Evolutionary conservation across 495 filamentous ascomycete genomes (phyloP).

Genomic region (Penicillium bovifimosum): DNA sequence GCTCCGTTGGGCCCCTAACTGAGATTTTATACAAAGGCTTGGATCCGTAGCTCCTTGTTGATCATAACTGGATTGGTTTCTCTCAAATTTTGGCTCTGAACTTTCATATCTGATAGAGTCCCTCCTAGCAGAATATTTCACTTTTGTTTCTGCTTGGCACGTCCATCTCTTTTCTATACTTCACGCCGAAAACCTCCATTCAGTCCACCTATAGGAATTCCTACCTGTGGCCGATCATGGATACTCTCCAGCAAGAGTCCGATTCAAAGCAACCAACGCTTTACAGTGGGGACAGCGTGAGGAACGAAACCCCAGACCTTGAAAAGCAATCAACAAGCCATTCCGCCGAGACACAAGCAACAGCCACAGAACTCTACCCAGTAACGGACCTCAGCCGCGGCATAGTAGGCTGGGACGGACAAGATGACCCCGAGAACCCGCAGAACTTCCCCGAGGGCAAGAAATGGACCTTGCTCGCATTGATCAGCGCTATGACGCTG

Average conservation of each 20-base stretch:
- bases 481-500: slow-evolving; percentile 44
- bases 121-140: not conserved
- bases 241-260: not conserved
- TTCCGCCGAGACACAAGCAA: not conserved
- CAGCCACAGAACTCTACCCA: slow-evolving; percentile 11
- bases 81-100: too few relatives aligned
- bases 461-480: slow-evolving; percentile 34
- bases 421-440: slow-evolving; percentile 64
- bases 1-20: too few relatives aligned
- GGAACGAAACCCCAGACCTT: not conserved
- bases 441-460: slow-evolving; percentile 52
- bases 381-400: slow-evolving; percentile 23
- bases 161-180: not conserved
- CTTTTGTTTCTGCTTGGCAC: not conserved
- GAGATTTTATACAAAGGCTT: not conserved
- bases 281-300: not conserved
- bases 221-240: not conserved
- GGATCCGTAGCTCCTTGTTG: not conserved
- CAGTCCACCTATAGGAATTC: not conserved
- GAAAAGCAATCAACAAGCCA: slow-evolving; percentile 3
- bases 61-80: not conserved
- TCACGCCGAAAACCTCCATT: not conserved
- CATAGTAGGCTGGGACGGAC: slow-evolving; percentile 43
- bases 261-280: not conserved
- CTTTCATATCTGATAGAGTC: not conserved